phyloP scores from a whole-genome alignment of 371 early-diverging fungal genomes.

The Saksenaea oblongispora region DNA sequence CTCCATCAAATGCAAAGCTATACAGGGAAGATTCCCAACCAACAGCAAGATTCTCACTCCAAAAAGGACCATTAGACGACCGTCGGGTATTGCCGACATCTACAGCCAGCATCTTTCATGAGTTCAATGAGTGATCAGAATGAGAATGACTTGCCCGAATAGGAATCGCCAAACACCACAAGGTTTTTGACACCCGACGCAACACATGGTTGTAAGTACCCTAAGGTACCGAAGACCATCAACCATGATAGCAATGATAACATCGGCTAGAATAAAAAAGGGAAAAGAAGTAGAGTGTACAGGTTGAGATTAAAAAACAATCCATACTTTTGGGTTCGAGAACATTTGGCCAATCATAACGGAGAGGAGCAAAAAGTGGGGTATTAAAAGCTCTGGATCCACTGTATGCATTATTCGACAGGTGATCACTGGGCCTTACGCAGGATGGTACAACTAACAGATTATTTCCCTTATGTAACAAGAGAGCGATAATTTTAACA shows the following conservation, averaged over 20 bases:
- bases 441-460: too few species aligned
- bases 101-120: background rate
- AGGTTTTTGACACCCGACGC: constrained; percentile 25
- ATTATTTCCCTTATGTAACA: too few species aligned
- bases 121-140: background rate
- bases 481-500: too few species aligned
- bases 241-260: background rate
- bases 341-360: too few species aligned
- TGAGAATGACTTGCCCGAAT: constrained; percentile 23
- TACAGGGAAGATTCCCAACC: constrained; percentile 45
- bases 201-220: background rate
- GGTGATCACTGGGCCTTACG: too few species aligned
- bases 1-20: constrained; percentile 48
- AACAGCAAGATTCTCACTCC: constrained; percentile 45
- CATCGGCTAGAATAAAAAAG: background rate
- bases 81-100: constrained; percentile 41
- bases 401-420: too few species aligned
- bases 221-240: background rate
- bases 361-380: too few species aligned
- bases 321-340: background rate
- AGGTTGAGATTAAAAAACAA: background rate
- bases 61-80: constrained; percentile 49
- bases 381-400: too few species aligned
- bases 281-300: background rate
- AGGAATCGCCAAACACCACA: constrained; percentile 53